A percentile compares a stretch with the other conserved stretches of the same genome.
phyloP scores from a whole-genome alignment of 2,329 filamentous ascomycete genomes.

The Hymenoscyphus albidus region DNA sequence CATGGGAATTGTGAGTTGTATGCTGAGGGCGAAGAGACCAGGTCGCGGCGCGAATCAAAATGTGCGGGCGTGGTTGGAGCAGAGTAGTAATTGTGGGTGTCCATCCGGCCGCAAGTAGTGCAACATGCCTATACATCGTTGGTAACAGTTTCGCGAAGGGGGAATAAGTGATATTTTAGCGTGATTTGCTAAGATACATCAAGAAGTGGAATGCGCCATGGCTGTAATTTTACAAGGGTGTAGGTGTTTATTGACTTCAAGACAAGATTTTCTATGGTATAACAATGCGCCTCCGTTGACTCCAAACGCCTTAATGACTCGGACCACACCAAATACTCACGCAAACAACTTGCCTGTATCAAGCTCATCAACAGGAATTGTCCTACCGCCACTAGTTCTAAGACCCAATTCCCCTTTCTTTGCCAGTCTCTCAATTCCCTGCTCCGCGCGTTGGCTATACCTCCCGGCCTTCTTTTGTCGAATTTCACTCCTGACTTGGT shows the following conservation, averaged over 20 bases:
- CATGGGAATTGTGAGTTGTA: too few relatives aligned
- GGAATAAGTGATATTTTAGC: too few relatives aligned
- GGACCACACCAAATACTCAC: slow-evolving; percentile 38
- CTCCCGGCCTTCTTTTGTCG: slow-evolving; percentile 70
- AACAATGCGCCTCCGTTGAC: neutral
- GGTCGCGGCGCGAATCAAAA: too few relatives aligned
- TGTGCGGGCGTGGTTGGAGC: too few relatives aligned
- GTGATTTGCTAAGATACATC: too few relatives aligned
- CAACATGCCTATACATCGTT: too few relatives aligned
- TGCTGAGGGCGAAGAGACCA: too few relatives aligned
- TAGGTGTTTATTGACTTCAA: neutral
- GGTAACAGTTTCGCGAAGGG: too few relatives aligned
- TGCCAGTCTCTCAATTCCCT: slow-evolving; percentile 64
- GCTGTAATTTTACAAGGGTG: neutral
- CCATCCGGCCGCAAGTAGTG: too few relatives aligned
- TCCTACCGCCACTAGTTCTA: slow-evolving; percentile 59
- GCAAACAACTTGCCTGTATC: slow-evolving; percentile 76
- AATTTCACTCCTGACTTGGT: slow-evolving; percentile 84
- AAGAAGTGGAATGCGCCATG: neutral
- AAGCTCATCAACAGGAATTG: slow-evolving; percentile 62
- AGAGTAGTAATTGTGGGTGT: too few relatives aligned
- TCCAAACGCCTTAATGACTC: slow-evolving; percentile 1
- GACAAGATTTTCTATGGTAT: neutral
- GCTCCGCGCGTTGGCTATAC: slow-evolving; percentile 74
- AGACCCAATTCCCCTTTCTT: slow-evolving; percentile 77